These are phyloP conservation scores for Podospora pseudoanserina DNA, from an alignment of 495 filamentous ascomycete genomes.

Conservation along the genomic window DNA sequence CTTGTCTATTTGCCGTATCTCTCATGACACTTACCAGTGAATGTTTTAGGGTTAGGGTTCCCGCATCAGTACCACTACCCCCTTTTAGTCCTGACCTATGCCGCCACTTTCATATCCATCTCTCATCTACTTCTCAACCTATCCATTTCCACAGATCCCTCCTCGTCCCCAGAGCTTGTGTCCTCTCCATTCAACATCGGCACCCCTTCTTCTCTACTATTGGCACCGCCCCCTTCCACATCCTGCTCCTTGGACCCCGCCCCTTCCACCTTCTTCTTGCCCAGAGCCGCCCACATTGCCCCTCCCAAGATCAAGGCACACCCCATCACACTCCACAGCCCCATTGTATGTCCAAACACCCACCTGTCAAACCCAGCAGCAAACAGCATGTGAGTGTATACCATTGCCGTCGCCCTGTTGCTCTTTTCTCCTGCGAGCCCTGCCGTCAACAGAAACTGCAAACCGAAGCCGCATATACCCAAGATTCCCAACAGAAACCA, in stretches of 20 bases:
- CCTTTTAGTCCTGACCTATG: background rate
- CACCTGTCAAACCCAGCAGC: constrained; percentile 77
- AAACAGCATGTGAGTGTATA: constrained; percentile 91
- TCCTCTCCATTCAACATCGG: constrained; percentile 21
- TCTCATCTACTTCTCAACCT: background rate
- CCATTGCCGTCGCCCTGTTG: constrained; percentile 79
- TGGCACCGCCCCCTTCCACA: constrained; percentile 12
- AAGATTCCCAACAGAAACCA: constrained; percentile 69
- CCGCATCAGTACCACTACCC: background rate
- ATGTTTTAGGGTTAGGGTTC: background rate
- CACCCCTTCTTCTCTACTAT: constrained; percentile 21
- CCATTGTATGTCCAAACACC: constrained; percentile 70
- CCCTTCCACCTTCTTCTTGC: constrained; percentile 34
- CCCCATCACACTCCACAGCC: constrained; percentile 63
- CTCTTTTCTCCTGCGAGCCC: constrained; percentile 66
- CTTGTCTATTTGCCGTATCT: no score
- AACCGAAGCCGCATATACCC: constrained; percentile 72
- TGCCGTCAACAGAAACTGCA: constrained; percentile 85
- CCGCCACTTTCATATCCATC: background rate
- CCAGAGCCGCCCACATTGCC: constrained; percentile 73
- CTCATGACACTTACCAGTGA: no score
- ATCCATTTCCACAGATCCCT: constrained; percentile 7
- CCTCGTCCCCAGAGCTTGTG: background rate
- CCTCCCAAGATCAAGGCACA: constrained; percentile 75
- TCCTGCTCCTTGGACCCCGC: constrained; percentile 13